Evolutionary conservation across 2,329 filamentous ascomycete species (phyloP), one percentile per base, ranked within the genome.

Genomic region (Xylaria multiplex): DNA sequence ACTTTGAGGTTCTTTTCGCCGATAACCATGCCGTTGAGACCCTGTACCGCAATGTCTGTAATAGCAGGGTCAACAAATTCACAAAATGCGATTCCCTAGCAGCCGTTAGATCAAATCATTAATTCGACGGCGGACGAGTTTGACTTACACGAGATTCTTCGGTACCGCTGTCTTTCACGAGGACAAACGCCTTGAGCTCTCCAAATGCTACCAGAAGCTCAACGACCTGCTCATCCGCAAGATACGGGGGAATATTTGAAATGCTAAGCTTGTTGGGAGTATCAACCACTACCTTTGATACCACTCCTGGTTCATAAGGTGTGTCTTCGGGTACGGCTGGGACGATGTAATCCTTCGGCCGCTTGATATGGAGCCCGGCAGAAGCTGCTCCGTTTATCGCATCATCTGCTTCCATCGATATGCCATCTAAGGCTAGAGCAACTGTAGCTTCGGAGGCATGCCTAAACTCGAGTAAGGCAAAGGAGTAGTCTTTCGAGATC

Each of bases 281-380:
- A 77, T 99, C 96, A 9, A 93, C 88, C 16, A 99, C 96, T 22
- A 92, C 82, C 69, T 86, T 91, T 2, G 93, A 92, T 43, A 97
- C 85, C 1, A 92, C 87, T 5, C 92, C 92, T 43, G 91, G 89
- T 74, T 94, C 89, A 73, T 91, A 90, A 46, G 90, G 86, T 50
- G 88, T 85, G 30, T 93, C 90, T 54, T 94, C 91, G 1, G 87
- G 87, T 40, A 91, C 84, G 14, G 91, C 90, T 9, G 95, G 95
- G 59, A 97, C 93, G 73, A 98, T 97, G 79, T 98, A 99, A 79
- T 99, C 96, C 81, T 97, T 97, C 48, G 96, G 96, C 52, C 96
- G 88, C 69, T 90, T 89, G 72, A 98, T 93, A 42, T 89, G 85
- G 45, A 98, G 84, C 6, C 91, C 91, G 53, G 81, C 83, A 70